These are phyloP conservation scores for Cyclocybe cylindracea DNA, from an alignment of 768 basidiomycete species.

Conservation along the genomic window DNA sequence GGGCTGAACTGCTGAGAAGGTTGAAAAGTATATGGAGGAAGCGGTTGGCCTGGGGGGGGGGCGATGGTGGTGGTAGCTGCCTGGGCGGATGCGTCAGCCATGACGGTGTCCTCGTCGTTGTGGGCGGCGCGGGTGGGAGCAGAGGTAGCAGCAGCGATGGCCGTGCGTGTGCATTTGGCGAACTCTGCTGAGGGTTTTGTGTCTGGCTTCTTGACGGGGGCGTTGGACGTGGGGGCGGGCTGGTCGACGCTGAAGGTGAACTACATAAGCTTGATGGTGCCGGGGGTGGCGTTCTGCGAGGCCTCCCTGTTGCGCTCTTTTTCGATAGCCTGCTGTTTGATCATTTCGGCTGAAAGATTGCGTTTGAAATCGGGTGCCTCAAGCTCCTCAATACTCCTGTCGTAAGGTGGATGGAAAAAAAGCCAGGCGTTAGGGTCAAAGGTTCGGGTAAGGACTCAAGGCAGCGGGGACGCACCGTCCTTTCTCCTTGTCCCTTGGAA, in stretches of 20 bases:
- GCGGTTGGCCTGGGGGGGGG: slow-evolving; percentile 13
- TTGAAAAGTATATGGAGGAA: slow-evolving; percentile 66
- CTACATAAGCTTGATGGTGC: slow-evolving; percentile 85
- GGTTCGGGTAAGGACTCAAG: slow-evolving; percentile 19
- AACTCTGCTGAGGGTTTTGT: slow-evolving; percentile 67
- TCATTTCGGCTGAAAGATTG: slow-evolving; percentile 77
- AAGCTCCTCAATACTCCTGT: slow-evolving; percentile 82
- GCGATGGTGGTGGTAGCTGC: slow-evolving; percentile 4
- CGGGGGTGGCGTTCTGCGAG: slow-evolving; percentile 59
- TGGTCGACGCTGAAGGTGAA: slow-evolving; percentile 88
- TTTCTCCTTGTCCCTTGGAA: slow-evolving; percentile 88
- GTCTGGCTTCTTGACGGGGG: slow-evolving; percentile 63
- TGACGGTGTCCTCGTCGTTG: slow-evolving; percentile 28
- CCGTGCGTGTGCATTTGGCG: slow-evolving; percentile 40
- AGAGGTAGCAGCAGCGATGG: neutral
- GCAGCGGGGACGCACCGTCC: slow-evolving; percentile 61
- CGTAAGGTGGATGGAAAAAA: slow-evolving; percentile 10
- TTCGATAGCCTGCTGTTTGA: slow-evolving; percentile 78
- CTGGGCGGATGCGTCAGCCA: slow-evolving; percentile 22
- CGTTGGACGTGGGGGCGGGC: slow-evolving; percentile 48
- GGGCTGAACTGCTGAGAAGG: slow-evolving; percentile 78
- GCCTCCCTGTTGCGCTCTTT: slow-evolving; percentile 80
- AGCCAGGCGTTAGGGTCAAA: slow-evolving; percentile 31
- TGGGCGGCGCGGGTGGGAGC: slow-evolving; percentile 12
- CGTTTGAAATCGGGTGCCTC: slow-evolving; percentile 82